phyloP scores from a whole-genome alignment of 2,329 filamentous ascomycete species.

The Chaetothyriales sp. region DNA sequence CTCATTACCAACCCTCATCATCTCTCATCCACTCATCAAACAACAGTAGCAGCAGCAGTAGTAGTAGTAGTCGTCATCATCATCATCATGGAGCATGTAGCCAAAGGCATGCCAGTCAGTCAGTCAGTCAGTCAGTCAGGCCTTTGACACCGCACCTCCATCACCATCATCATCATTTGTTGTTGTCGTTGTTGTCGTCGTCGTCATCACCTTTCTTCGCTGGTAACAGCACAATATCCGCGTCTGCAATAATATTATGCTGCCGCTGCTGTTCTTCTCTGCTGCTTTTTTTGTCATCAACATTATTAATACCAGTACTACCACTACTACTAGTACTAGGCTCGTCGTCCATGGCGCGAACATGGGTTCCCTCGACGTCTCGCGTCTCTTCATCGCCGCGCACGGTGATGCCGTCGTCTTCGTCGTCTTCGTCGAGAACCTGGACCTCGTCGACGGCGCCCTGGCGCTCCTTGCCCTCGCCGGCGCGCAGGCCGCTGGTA shows the following conservation, averaged over 20 bases:
- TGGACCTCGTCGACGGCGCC: slow-evolving; percentile 82
- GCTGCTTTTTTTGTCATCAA: background rate
- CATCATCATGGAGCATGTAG: no score
- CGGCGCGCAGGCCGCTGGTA: slow-evolving; percentile 23
- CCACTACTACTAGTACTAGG: no score
- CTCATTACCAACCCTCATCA: no score
- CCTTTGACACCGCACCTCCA: no score
- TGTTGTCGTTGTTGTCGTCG: no score
- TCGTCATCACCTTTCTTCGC: background rate
- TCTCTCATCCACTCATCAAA: no score
- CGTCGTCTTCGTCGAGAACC: slow-evolving; percentile 48
- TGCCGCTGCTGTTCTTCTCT: background rate
- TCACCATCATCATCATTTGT: background rate
- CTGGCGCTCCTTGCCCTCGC: slow-evolving; percentile 43
- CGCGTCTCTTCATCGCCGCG: slow-evolving; percentile 5
- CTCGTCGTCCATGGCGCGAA: background rate
- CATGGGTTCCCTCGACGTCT: background rate
- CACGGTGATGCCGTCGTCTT: slow-evolving; percentile 14
- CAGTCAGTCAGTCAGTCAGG: no score
- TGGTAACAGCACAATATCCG: background rate
- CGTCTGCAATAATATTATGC: background rate
- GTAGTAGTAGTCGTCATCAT: no score
- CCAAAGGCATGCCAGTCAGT: no score
- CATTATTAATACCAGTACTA: no score
- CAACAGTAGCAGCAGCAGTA: no score